These are phyloP conservation scores for Dorcoceras hygrometricum DNA, from an alignment of 257 asterid genomes.

Conservation along the genomic window DNA sequence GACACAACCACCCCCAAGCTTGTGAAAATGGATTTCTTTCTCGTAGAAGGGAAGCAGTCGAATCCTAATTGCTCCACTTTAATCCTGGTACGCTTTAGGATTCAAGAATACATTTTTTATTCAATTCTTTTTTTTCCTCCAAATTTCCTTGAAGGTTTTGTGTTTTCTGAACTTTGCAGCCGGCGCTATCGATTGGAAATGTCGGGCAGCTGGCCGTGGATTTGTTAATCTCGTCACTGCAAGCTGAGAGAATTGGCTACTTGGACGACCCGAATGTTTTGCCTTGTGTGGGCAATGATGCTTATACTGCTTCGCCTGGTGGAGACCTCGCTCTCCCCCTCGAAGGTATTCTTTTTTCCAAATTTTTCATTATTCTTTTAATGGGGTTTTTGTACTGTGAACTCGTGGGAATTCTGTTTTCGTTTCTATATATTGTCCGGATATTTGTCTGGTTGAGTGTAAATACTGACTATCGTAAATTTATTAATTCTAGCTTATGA, in stretches of 20 bases:
- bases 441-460: not conserved
- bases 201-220: slow-evolving; percentile 96
- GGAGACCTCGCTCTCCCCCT: slow-evolving; percentile 80
- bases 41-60: slow-evolving; percentile 58
- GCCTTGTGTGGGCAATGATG: slow-evolving; percentile 96
- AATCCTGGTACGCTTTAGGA: slow-evolving; percentile 59
- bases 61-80: slow-evolving; percentile 50
- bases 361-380: not conserved
- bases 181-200: slow-evolving; percentile 90
- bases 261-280: slow-evolving; percentile 82
- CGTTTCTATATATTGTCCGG: not conserved
- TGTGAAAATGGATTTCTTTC: slow-evolving; percentile 56
- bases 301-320: slow-evolving; percentile 67
- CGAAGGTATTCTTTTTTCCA: slow-evolving; percentile 48
- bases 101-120: slow-evolving; percentile 1
- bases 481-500: slow-evolving; percentile 46
- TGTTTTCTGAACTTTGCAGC: slow-evolving; percentile 37
- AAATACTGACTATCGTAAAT: not conserved
- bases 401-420: not conserved
- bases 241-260: slow-evolving; percentile 61
- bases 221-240: slow-evolving; percentile 65
- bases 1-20: not conserved
- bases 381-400: not conserved
- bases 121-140: not conserved
- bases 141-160: not conserved